phyloP scores from a whole-genome alignment of 192 early-diverging fungal genomes.

The Umbelopsis vinacea region DNA sequence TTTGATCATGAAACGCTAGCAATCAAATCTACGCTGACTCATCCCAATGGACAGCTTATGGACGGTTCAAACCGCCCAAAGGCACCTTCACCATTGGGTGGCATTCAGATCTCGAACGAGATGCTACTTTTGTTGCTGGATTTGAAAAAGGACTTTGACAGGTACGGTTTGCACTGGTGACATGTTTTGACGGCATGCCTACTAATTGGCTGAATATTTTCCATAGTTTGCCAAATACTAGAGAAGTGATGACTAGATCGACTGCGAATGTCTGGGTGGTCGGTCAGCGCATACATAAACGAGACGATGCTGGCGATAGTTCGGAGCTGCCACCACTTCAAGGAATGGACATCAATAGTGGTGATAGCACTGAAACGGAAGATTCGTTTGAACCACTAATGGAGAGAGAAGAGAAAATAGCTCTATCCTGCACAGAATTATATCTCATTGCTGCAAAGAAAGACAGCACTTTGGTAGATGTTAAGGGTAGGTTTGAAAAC shows the following conservation, averaged over 20 bases:
- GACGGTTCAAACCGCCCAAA: conserved; percentile 21
- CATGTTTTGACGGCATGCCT: background rate
- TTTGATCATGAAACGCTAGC: conserved; percentile 55
- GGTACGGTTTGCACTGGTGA: background rate
- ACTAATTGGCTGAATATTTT: background rate
- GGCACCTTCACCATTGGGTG: conserved; percentile 13
- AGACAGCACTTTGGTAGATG: conserved; percentile 55
- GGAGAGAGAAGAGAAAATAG: background rate
- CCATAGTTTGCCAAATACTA: conserved; percentile 44
- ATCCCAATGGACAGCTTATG: conserved; percentile 19
- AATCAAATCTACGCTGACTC: conserved; percentile 48
- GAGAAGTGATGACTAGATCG: conserved; percentile 58
- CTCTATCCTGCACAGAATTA: conserved; percentile 43
- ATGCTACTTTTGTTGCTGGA: conserved; percentile 56
- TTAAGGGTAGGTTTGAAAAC: conserved; percentile 49
- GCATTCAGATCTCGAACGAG: conserved; percentile 47
- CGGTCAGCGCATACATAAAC: conserved; percentile 44
- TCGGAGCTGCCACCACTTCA: background rate
- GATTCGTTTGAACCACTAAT: background rate
- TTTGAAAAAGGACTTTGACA: conserved; percentile 59
- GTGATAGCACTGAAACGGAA: conserved; percentile 4
- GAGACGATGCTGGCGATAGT: background rate
- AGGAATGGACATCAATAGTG: background rate
- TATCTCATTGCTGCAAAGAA: conserved; percentile 64
- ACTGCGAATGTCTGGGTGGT: conserved; percentile 59